Percentiles rank a stretch among this genome's conserved stretches.
phyloP scores from a whole-genome alignment of 352 stramenopile genomes.

The Pythium volutum region DNA sequence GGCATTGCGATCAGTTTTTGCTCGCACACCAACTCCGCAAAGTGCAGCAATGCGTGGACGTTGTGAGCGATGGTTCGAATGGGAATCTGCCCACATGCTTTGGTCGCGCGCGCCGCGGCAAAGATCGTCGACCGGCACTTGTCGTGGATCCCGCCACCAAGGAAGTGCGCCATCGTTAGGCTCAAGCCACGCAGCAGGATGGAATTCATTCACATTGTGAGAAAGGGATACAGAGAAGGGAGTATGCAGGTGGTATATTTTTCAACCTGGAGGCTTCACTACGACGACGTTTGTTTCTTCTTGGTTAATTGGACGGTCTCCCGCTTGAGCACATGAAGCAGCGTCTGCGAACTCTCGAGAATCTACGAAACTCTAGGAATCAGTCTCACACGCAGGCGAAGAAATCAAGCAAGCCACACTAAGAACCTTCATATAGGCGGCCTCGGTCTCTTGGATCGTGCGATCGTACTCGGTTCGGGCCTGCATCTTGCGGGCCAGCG shows the following conservation, averaged over 20 bases:
- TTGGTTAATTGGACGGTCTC: conserved; percentile 94
- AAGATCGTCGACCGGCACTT: conserved; percentile 65
- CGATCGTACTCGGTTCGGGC: conserved; percentile 92
- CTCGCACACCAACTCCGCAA: conserved; percentile 74
- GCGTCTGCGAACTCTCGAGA: conserved; percentile 91
- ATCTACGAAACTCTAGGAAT: conserved; percentile 46
- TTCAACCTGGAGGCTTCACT: neutral
- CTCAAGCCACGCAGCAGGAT: neutral
- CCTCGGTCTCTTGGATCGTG: conserved; percentile 93
- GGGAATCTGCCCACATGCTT: conserved; percentile 39
- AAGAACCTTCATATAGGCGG: conserved; percentile 91
- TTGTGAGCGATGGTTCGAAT: conserved; percentile 35
- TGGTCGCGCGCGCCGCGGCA: conserved; percentile 58
- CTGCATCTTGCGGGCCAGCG: conserved; percentile 86
- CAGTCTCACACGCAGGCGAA: neutral
- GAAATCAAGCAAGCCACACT: neutral
- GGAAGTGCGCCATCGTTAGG: conserved; percentile 59
- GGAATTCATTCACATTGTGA: too few relatives aligned
- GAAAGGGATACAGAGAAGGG: neutral
- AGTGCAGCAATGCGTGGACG: conserved; percentile 63
- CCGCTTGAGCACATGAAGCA: conserved; percentile 93
- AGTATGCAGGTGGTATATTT: conserved; percentile 2
- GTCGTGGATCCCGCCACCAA: conserved; percentile 63
- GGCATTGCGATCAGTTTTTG: conserved; percentile 41
- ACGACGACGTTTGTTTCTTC: conserved; percentile 92